Evolutionary conservation across 371 early-diverging fungal genomes (phyloP), one percentile per base, ranked within the genome.

Genomic region (Amoeboaphelidium protococcarum): DNA sequence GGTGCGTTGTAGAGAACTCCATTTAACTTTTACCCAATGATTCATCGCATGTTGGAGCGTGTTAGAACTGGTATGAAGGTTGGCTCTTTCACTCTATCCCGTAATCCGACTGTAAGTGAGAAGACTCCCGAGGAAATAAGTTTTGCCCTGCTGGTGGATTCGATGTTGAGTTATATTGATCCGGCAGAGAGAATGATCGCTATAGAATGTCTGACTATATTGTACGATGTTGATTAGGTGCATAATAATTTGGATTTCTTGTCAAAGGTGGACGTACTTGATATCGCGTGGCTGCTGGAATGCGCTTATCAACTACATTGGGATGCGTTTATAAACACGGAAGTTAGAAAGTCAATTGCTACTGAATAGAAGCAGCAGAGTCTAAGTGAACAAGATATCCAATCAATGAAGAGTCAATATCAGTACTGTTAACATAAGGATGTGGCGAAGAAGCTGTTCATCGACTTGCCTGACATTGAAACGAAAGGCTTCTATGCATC

Each of bases 131-230:
- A 82, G 41, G 84, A 84, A 53, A 54, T 65, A 24, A 65, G 63
- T 48, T 68, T 68, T 40, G 83, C 80, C 1, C 52, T 80, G 41
- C 74, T 71, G 37, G 76, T 83, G 0, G 84, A 82, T 51, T 58
- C 62, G 43, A 72, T 79, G 47, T 59, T 82, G 52, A 65, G 65
- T 50, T 71, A 67, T 6, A 70, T 79, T 26, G 84, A 86, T 48
- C 82, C 87, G 2, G 86, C 84, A 10, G 82, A 83, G 55, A 73
- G 81, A 22, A 80, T 80, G 59, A 64, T 82, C 27, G 77, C 76
- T 0, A 75, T 77, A 0, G 81, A 80, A 51, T 65, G 69, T 1
- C 54, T 82, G 26, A 66, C 68, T 42, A 69, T 78, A 26, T 68
- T 82, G 25, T 6, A 31, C 37, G 37, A 31, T 31, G 16, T 31